Evolutionary conservation across 208 protist genomes (phyloP).

Genomic region (Acanthamoeba sp.): DNA sequence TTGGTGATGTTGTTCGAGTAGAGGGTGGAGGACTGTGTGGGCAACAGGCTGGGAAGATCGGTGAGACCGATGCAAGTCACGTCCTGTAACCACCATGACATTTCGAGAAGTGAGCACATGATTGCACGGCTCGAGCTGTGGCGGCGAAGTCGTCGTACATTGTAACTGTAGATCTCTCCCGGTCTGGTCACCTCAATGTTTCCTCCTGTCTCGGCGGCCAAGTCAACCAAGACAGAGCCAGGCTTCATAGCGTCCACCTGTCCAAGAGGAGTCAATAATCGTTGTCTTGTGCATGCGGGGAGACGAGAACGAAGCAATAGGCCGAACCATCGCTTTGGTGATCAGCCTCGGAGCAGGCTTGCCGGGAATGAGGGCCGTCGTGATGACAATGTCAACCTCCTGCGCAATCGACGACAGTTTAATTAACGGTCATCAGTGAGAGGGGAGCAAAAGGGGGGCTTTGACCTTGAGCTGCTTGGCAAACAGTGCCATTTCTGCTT

Average conservation of each 20-base stretch:
- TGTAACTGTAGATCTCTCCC: slow-evolving; percentile 84
- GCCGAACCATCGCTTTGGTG: slow-evolving; percentile 90
- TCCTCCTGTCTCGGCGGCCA: slow-evolving; percentile 93
- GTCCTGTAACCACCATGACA: slow-evolving; percentile 10
- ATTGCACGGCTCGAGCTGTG: too few relatives aligned
- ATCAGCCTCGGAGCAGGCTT: slow-evolving; percentile 92
- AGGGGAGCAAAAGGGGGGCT: too few relatives aligned
- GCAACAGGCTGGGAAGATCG: slow-evolving; percentile 91
- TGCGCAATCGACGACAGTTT: neutral
- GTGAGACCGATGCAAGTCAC: slow-evolving; percentile 89
- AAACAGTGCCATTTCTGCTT: slow-evolving; percentile 93
- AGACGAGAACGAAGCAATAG: neutral
- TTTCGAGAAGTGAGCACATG: too few relatives aligned
- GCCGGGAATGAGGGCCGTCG: slow-evolving; percentile 94
- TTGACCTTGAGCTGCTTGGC: slow-evolving; percentile 85
- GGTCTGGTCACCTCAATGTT: slow-evolving; percentile 93
- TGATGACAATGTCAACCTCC: slow-evolving; percentile 96
- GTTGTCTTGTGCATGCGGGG: too few relatives aligned
- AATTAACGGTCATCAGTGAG: too few relatives aligned
- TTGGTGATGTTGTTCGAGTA: slow-evolving; percentile 93
- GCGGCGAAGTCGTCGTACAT: neutral
- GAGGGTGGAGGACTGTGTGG: slow-evolving; percentile 90
- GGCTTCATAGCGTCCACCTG: slow-evolving; percentile 90
- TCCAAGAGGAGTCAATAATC: neutral
- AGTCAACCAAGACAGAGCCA: slow-evolving; percentile 94